Evolutionary conservation across 202 grass and related monocot species (phyloP), one percentile per base, ranked within the genome.

Genomic region (Brachypodium distachyon): DNA sequence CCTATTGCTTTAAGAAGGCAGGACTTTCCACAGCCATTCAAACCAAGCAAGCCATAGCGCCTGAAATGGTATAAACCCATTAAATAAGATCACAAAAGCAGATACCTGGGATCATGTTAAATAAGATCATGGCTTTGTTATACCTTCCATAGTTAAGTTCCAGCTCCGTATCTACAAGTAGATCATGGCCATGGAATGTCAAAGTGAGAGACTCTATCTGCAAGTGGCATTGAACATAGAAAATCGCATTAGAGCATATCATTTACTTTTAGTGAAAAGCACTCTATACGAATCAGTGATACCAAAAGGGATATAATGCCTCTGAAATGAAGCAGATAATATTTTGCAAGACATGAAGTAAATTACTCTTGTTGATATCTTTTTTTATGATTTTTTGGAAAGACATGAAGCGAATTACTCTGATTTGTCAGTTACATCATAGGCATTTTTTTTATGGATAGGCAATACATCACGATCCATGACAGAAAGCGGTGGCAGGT

Each of bases 11-110:
- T 59, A 50, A 94, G 91, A 34, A 94, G 89, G 44, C 84, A 90
- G 57, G 91, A 97, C 66, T 97, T 97, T 13, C 91, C 94, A 65
- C 94, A 97, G 26, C 94, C 91, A 83, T 97, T 97, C 32, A 94
- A 70, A 60, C 94, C 94, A 41, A 97, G 89, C 78, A 97, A 66
- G 69, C 91, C 91, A 57, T 97, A 97, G 14, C 88, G 88, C 81
- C 94, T 92, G 70, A 40, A 46, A 81, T 48, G 41, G 77, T 44
- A 85, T 28, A 51, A 74, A 78, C 12, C 42, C 12, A 46, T 77
- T 37, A 83, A 29, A 34, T 6, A 78, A 67, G 52, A 31, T 59
- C 3, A 49, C 54, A 9, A 16, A 11, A 25, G 6, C 28, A 41
- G 36, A 70, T 50, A 9, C 3, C 2, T 21, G n/a, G 10, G 28